Base-by-base conservation (phyloP, 2,329 filamentous ascomycete genomes). In the Ilyonectria destructans region DNA sequence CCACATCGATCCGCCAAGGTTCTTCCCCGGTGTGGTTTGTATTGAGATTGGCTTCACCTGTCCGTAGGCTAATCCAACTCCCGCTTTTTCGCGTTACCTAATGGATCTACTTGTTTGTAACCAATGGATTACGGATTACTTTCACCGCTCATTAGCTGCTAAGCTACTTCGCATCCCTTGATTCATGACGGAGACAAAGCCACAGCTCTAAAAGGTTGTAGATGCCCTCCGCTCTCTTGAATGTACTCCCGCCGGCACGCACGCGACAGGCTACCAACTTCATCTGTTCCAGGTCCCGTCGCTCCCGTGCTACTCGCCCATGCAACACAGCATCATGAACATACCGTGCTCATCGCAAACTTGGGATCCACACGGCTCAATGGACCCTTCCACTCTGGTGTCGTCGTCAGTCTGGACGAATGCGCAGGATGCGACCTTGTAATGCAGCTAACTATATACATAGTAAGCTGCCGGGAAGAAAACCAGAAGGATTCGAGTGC, bases 21-120 rank as follows among this genome's bases (percentile, higher is more conserved):
- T 23, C 31, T 61, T 40, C 57, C 29, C 10, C 29, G 21, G 23
- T n/a, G 6, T 35, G 52, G 52, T 66, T 66, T 56, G 57, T 48
- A 15, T 40, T 54, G 57, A 58, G 29, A 45, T 60, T 37, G 54
- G n/a, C 52, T 46, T 65, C 49, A 56, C 56, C 49, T 23, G 55
- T 40, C 35, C 31, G 61, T 54, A 56, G 56, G 49, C 56, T 56
- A 51, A 29, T 46, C 13, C 46, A 62, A 43, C 51, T 48, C 68
- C 54, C 35, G 35, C 49, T 45, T 26, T 45, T 31, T 62, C 55
- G 40, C 43, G 46, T 19, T 43, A 35, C 31, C 52, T n/a, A 23
- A 35, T 23, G 33, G 23, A 40, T 45, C 51, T 33, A 54, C 58
- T 15, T 54, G 26, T 54, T 37, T 46, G 15, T 40, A 35, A 56